phyloP scores from a whole-genome alignment of 1,284 basidiomycete genomes.

The Megacollybia platyphylla region DNA sequence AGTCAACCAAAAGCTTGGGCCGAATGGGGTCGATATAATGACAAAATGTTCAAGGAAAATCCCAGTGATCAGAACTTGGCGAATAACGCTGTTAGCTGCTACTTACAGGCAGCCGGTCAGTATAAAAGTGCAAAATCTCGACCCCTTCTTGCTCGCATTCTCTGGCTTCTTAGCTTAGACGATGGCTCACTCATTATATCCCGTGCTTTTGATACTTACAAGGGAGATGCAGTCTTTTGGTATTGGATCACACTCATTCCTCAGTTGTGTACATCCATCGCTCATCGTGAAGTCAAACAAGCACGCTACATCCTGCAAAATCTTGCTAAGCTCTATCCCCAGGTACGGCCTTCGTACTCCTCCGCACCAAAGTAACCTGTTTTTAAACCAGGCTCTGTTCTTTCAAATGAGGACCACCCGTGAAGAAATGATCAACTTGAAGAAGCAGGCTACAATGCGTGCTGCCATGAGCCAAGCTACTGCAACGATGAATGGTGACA shows the following conservation, averaged over 20 bases:
- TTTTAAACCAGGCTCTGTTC: constrained; percentile 68
- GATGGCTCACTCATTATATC: constrained; percentile 70
- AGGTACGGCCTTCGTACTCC: constrained; percentile 38
- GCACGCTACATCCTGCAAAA: constrained; percentile 84
- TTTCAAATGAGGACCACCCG: constrained; percentile 88
- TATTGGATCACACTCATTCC: constrained; percentile 99
- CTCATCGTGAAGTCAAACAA: constrained; percentile 87
- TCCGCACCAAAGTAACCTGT: constrained; percentile 3
- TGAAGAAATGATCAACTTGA: constrained; percentile 50
- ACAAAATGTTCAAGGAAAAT: constrained; percentile 83
- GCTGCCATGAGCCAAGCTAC: constrained; percentile 3
- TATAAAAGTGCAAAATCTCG: constrained; percentile 95
- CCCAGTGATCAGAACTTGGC: constrained; percentile 68
- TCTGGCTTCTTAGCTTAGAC: constrained; percentile 96
- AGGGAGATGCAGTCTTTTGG: constrained; percentile 95
- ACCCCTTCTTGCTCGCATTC: constrained; percentile 81
- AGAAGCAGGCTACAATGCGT: constrained; percentile 7
- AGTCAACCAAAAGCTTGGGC: constrained; percentile 95
- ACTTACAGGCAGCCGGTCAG: constrained; percentile 91
- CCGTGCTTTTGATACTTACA: constrained; percentile 91
- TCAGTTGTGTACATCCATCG: constrained; percentile 86
- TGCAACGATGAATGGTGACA: constrained; percentile 8
- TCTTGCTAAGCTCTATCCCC: constrained; percentile 88
- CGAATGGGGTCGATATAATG: constrained; percentile 95
- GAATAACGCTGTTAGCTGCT: constrained; percentile 92